Conservation (phyloP, 129 eudicot genomes). For the Scalesia atractyloides region DNA sequence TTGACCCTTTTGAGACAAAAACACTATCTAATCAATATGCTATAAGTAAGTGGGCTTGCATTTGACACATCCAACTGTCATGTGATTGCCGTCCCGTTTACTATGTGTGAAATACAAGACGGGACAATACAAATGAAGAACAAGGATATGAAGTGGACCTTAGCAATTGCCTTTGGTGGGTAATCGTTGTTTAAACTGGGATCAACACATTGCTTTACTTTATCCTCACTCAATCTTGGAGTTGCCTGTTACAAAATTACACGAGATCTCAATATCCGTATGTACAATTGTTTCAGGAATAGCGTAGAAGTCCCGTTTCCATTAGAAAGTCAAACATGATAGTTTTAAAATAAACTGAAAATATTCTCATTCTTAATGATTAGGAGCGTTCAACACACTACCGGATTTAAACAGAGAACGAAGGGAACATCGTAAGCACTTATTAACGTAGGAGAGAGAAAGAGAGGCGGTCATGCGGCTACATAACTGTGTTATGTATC, state of each 20-base stretch:
- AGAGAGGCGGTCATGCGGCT: too few species aligned
- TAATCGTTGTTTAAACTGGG: constrained; percentile 70
- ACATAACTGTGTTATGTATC: too few species aligned
- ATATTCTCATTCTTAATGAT: not conserved
- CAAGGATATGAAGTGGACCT: constrained; percentile 43
- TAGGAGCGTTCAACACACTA: too few species aligned
- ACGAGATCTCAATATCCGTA: not conserved
- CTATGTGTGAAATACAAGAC: not conserved
- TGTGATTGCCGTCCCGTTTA: not conserved
- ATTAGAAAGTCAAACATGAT: not conserved
- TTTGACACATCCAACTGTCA: not conserved
- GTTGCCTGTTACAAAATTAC: constrained; percentile 68
- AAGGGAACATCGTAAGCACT: too few species aligned
- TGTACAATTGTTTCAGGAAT: not conserved
- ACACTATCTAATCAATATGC: not conserved
- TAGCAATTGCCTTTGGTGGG: constrained; percentile 87
- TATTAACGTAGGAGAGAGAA: too few species aligned
- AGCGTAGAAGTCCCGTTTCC: not conserved
- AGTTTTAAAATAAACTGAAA: not conserved
- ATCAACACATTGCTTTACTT: constrained; percentile 94
- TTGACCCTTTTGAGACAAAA: not conserved
- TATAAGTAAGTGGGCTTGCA: not conserved
- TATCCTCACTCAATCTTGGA: constrained; percentile 93
- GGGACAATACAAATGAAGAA: constrained; percentile 6
- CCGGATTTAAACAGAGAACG: too few species aligned